Evolutionary conservation across 345 rosid genomes (phyloP).

Genomic region (Acer campestre): DNA sequence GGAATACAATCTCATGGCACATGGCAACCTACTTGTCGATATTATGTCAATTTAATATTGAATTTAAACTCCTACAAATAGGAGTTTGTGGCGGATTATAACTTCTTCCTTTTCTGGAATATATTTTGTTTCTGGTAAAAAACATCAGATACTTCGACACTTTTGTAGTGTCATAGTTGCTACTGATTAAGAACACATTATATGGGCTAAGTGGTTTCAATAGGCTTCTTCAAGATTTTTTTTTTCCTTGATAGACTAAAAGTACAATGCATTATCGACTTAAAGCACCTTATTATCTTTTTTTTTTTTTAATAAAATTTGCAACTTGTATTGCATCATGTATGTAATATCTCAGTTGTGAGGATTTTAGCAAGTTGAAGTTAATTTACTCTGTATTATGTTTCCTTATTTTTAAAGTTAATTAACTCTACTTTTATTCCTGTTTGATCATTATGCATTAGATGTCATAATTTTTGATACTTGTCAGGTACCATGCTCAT

Average conservation of each 20-base stretch:
- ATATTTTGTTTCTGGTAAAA: background rate
- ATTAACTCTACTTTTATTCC: background rate
- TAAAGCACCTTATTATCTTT: background rate
- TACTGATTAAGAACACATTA: background rate
- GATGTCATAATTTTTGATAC: slow-evolving; percentile 12
- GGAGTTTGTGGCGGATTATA: background rate
- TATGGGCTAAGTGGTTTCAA: background rate
- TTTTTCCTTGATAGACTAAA: background rate
- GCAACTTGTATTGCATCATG: background rate
- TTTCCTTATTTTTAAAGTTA: background rate
- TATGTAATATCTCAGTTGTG: background rate
- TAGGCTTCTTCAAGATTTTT: background rate
- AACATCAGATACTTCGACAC: background rate
- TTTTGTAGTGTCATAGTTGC: slow-evolving; percentile 1
- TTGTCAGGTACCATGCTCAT: slow-evolving; percentile 85
- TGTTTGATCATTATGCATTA: background rate
- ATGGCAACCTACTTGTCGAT: too few species aligned
- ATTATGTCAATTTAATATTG: too few species aligned
- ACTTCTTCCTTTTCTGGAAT: background rate
- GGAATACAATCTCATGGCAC: too few species aligned
- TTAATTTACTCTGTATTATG: background rate
- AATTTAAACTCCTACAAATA: too few species aligned
- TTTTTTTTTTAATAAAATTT: background rate
- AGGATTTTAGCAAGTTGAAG: slow-evolving; percentile 1
- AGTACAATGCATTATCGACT: background rate